Conservation (phyloP, 2,329 filamentous ascomycete genomes). For the Lecanoromycetidae sp. region DNA sequence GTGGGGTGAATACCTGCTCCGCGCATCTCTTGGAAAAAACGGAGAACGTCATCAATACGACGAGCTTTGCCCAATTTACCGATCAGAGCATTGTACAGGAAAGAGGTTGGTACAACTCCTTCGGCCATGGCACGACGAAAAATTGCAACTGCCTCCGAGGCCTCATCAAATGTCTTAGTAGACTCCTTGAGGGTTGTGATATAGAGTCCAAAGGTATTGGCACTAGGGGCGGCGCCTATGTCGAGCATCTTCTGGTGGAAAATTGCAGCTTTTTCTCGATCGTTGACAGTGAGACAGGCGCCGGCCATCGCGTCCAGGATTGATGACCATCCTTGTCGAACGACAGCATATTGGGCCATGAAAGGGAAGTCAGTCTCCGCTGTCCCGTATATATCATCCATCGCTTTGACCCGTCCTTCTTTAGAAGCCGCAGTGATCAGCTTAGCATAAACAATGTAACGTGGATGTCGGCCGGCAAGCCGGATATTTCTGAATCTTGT, state of each 20-base stretch:
- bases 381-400: slow-evolving; percentile 78
- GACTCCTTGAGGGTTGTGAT: slow-evolving; percentile 98
- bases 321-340: slow-evolving; percentile 90
- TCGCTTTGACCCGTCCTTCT: slow-evolving; percentile 66
- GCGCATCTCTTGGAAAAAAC: slow-evolving; percentile 98
- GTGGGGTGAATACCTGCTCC: slow-evolving; percentile 84
- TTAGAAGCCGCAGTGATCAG: slow-evolving; percentile 82
- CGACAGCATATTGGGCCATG: slow-evolving; percentile 68
- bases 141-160: slow-evolving; percentile 91
- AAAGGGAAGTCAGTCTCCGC: slow-evolving; percentile 81
- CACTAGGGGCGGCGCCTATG: slow-evolving; percentile 82
- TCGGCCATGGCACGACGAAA: slow-evolving; percentile 89
- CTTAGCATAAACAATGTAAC: slow-evolving; percentile 95
- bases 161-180: slow-evolving; percentile 94
- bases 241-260: slow-evolving; percentile 86
- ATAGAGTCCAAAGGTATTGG: slow-evolving; percentile 96
- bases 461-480: slow-evolving; percentile 75
- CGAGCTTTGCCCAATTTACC: slow-evolving; percentile 96
- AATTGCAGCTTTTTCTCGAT: slow-evolving; percentile 67
- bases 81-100: slow-evolving; percentile 95
- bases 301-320: slow-evolving; percentile 96
- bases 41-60: slow-evolving; percentile 93
- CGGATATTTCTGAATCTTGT: slow-evolving; percentile 85
- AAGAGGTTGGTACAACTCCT: slow-evolving; percentile 89
- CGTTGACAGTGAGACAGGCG: slow-evolving; percentile 71